Base-by-base conservation (phyloP, 1,284 basidiomycete species). In the Sparassis latifolia region DNA sequence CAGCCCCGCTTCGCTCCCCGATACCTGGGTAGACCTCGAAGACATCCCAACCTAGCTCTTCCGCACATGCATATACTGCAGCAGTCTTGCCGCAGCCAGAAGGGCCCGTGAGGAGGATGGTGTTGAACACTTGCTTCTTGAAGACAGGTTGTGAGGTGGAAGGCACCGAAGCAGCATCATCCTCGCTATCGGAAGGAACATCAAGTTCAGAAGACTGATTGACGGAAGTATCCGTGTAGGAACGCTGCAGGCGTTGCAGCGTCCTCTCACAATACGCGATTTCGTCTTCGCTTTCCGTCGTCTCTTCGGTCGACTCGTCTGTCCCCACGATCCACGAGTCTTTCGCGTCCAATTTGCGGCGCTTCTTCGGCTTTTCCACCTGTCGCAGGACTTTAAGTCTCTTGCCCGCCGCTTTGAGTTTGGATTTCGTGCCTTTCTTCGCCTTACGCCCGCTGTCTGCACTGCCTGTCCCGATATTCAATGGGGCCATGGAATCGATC, bases 11-110 rank as follows among this genome's bases (percentile, higher is more conserved):
- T 28, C 97, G 80, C 62, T 81, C 88, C 29, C 92, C 92, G 52
- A 95, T 86, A 3, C 97, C 97, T n/a, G 97, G 89, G 68, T 94
- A 92, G 6, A 99, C 91, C 67, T 99, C 97, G 62, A 99, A 97
- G 9, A 99, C 84, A 47, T 97, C 91, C 87, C 90, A 99, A 3
- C 89, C 92, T 27, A 99, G 77, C 67, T 98, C 92, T 42, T 86
- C 80, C 2, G 95, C 92, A 56, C 93, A 95, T 0, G 95, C 94
- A 64, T 97, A 92, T 0, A 97, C 86, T 4, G 92, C 83, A 0
- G 92, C 87, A 3, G 93, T 94, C 71, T 99, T 99, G 30, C 97
- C 97, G 44, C 78, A 78, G 1, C 96, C 97, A 29, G 78, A 70
- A 0, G 92, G 91, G 0, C 97, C 97, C 28, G 73, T 63, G 30